These are phyloP conservation scores for Dactylellina sp. DNA, from an alignment of 2,329 filamentous ascomycete genomes.

Conservation along the genomic window DNA sequence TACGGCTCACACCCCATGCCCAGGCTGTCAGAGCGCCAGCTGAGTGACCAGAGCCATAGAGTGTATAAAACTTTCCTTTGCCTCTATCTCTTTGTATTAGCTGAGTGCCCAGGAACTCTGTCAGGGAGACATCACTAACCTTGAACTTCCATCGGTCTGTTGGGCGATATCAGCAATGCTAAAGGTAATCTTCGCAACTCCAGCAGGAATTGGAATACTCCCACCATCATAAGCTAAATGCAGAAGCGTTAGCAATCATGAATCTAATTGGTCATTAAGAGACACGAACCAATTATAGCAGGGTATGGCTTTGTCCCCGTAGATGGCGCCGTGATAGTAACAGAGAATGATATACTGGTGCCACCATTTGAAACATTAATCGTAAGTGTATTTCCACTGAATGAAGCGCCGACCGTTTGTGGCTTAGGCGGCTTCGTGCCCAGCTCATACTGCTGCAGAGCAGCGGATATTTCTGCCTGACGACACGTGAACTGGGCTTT, in stretches of 20 bases:
- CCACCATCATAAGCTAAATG: constrained; percentile 62
- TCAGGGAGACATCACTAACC: too few relatives aligned
- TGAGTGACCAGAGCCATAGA: constrained; percentile 70
- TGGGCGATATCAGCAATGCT: constrained; percentile 71
- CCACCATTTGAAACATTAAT: constrained; percentile 66
- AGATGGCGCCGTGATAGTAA: constrained; percentile 65
- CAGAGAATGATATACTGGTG: constrained; percentile 66
- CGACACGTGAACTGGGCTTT: constrained; percentile 68
- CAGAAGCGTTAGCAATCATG: not conserved
- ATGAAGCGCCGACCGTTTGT: constrained; percentile 66
- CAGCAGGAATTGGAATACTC: constrained; percentile 69
- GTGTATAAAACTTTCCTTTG: constrained; percentile 71
- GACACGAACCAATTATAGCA: constrained; percentile 57
- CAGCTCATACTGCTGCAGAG: constrained; percentile 69
- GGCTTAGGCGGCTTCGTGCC: constrained; percentile 67
- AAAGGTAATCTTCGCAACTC: constrained; percentile 71
- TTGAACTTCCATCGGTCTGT: constrained; percentile 65
- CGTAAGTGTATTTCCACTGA: constrained; percentile 65
- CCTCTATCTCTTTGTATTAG: constrained; percentile 65
- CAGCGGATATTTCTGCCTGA: constrained; percentile 66
- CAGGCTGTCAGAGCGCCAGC: constrained; percentile 73
- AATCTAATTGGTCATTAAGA: not conserved
- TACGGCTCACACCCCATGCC: constrained; percentile 73
- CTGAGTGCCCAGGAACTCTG: too few relatives aligned
- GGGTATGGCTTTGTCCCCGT: constrained; percentile 63